Base-by-base conservation (phyloP, 352 stramenopile genomes). In the Globisporangium carolinianum region DNA sequence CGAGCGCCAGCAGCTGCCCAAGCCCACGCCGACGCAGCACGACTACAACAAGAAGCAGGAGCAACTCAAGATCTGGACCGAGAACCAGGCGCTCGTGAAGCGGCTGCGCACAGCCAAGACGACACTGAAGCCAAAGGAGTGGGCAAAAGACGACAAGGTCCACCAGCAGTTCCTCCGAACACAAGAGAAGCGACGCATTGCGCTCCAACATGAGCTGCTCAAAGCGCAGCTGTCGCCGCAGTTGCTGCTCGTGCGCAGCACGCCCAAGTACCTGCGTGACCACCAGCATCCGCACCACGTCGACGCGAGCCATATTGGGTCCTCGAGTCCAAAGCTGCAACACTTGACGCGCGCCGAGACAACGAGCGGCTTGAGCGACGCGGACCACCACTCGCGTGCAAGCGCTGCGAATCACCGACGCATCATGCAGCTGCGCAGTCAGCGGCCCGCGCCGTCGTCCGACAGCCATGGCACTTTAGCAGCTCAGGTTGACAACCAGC, bases 21-120 rank as follows among this genome's bases (percentile, higher is more conserved):
- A 43, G 17, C 43, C n/a, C 2, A 4, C 35, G 17, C 11, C n/a
- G 7, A 32, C 24, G 24, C 24, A 32, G 24, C 63, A 73, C 15
- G 79, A 89, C 52, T 88, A 83, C 60, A 74, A 82, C 63, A 83
- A 76, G 57, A 79, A 72, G 53, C 77, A 87, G 54, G 75, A 87
- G 55, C 78, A 89, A 51, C 58, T 73, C 35, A 83, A 83, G 39
- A 92, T 92, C 38, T 87, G 69, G 70, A 65, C 80, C 15, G 82
- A 90, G 48, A 90, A 92, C 47, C 79, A 90, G 61, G 75, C 72
- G 18, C 62, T 92, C 6, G 70, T 58, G 5, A 89, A 89, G 61
- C 76, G 82, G 6, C 60, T 92, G 11, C 68, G 75, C 8, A 86
- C 70, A 41, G 74, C 79, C 2, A 92, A 89, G 57, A 62, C 74